Evolutionary conservation across 1,284 basidiomycete genomes (phyloP), one percentile per base, ranked within the genome.

Genomic region (Mycena citricolor): DNA sequence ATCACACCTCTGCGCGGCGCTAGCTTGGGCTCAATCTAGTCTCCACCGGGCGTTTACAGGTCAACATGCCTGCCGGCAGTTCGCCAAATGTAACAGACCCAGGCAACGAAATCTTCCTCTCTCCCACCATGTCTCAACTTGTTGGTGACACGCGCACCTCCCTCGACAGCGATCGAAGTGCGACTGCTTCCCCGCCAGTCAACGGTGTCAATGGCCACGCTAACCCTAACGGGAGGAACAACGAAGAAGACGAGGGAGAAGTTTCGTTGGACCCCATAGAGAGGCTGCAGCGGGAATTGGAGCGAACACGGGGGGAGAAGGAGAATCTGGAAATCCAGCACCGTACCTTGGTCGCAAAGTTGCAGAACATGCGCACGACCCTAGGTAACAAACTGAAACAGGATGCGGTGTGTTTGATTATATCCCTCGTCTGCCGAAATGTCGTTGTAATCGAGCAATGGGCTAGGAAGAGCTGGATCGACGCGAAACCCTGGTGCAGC

Each of bases 351-450:
- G 74, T 99, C 5, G 81, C 83, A 34, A 98, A 94, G 67, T 72
- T 99, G 36, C 93, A 90, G 3, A 81, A 85, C 25, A 98, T 99
- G 94, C 81, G 94, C 12, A 90, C 84, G 21, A 91, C 90, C 4
- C 74, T 99, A 20, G 94, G 94, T 29, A 94, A 94, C 59, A 95
- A 98, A 64, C 73, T 99, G 44, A 84, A 89, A 63, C 91, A 97
- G 65, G 97, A 99, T 68, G 95, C 97, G 55, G 94, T 97, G 69
- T 62, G 90, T 81, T 23, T 49, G 32, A 32, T 32, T 44, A 25
- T 51, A 38, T 43, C 31, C 39, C 36, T n/a, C n/a, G n/a, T n/a
- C n/a, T n/a, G n/a, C n/a, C n/a, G n/a, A n/a, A n/a, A n/a, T n/a
- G n/a, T n/a, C n/a, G n/a, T n/a, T n/a, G n/a, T 49, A 45, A 47